Evolutionary conservation across 2,329 filamentous ascomycete genomes (phyloP).

Genomic region (Rachicladosporium sp.): DNA sequence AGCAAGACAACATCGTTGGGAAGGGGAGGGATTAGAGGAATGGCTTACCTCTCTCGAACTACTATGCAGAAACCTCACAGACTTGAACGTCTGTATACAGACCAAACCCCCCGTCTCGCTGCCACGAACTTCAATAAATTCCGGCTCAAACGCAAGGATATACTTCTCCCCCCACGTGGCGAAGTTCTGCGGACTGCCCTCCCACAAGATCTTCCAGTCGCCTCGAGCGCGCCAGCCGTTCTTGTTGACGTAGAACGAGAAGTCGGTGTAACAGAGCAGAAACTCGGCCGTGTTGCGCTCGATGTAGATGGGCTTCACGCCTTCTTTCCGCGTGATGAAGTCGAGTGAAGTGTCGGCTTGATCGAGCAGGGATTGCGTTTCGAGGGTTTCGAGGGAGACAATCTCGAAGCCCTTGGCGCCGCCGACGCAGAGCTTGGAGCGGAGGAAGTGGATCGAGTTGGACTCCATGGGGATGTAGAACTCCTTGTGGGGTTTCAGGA

Average conservation of each 20-base stretch:
- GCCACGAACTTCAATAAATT: constrained; percentile 92
- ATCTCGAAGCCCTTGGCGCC: constrained; percentile 95
- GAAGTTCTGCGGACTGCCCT: constrained; percentile 83
- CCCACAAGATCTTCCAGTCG: constrained; percentile 97
- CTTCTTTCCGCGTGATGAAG: constrained; percentile 84
- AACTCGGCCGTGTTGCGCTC: constrained; percentile 96
- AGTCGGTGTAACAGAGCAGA: constrained; percentile 94
- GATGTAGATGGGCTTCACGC: constrained; percentile 75
- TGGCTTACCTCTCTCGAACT: constrained; percentile 81
- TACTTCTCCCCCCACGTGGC: constrained; percentile 84
- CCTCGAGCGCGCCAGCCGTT: constrained; percentile 94
- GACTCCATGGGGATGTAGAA: constrained; percentile 98
- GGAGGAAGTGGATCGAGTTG: constrained; percentile 95
- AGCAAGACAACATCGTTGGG: constrained; percentile 5
- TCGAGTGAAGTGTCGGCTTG: constrained; percentile 96
- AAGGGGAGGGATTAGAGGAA: too few species aligned
- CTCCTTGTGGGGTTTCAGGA: constrained; percentile 94
- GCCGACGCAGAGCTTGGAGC: constrained; percentile 90
- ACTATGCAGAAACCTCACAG: constrained; percentile 93
- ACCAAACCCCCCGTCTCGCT: constrained; percentile 85
- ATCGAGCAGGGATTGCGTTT: constrained; percentile 91
- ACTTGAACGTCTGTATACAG: constrained; percentile 91
- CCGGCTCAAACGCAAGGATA: constrained; percentile 92
- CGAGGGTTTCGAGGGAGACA: constrained; percentile 90
- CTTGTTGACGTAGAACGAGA: constrained; percentile 97